A percentile compares a stretch with the other conserved stretches of the same genome.
Evolutionary conservation across 768 basidiomycete species (phyloP).

Genomic region (Leccinum boreale): DNA sequence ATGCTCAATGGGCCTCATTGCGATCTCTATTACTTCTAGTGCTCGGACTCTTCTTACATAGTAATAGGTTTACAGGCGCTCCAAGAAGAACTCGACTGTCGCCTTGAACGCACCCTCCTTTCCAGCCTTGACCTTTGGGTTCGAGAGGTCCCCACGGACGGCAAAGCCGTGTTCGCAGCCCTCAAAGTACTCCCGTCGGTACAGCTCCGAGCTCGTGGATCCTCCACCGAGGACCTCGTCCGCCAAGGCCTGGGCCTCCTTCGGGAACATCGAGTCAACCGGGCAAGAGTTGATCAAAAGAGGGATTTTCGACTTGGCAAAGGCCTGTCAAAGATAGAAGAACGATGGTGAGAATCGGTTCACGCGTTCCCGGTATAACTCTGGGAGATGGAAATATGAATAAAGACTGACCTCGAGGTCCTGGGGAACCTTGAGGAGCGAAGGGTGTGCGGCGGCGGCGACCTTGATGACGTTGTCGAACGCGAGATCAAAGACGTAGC

Average conservation of each 20-base stretch:
- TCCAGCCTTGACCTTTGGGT: conserved; percentile 53
- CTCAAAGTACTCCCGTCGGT: conserved; percentile 20
- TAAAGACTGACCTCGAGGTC: conserved; percentile 54
- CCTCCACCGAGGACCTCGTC: conserved; percentile 49
- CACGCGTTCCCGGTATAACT: not conserved
- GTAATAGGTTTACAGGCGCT: conserved; percentile 22
- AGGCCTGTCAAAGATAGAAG: conserved; percentile 38
- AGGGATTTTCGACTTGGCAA: conserved; percentile 46
- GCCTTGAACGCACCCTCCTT: conserved; percentile 55
- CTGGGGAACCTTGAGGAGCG: conserved; percentile 51
- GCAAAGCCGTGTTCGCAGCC: conserved; percentile 57
- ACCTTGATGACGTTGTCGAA: conserved; percentile 51
- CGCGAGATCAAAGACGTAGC: conserved; percentile 53
- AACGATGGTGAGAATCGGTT: not conserved
- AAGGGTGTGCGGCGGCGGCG: conserved; percentile 56
- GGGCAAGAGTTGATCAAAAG: conserved; percentile 69
- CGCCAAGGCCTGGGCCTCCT: conserved; percentile 40
- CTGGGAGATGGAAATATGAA: not conserved
- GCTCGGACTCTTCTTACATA: not conserved
- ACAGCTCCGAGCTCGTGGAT: conserved; percentile 43
- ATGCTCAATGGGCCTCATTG: not conserved
- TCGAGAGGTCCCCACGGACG: conserved; percentile 44
- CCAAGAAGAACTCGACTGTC: conserved; percentile 51
- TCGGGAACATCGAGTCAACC: conserved; percentile 49
- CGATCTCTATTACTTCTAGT: not conserved